Base-by-base conservation (phyloP, 2,329 filamentous ascomycete species). In the Dendryphion nanum region DNA sequence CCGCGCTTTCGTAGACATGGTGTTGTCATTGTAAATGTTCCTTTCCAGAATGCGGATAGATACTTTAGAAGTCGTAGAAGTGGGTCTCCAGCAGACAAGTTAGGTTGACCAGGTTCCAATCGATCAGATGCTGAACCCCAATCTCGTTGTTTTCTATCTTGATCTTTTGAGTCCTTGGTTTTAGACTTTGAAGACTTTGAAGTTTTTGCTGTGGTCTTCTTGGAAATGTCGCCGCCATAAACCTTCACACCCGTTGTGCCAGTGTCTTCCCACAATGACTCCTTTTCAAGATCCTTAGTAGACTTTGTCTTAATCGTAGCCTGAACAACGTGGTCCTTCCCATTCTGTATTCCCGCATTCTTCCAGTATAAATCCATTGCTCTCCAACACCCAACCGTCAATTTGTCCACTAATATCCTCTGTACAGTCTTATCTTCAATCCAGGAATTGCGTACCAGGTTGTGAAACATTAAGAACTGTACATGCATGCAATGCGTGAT, bases 401-500 rank as follows among this genome's bases (percentile, higher is more conserved):
- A 28, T 14, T 51, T 39, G 8, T 51, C 51, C 2, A 66, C 50
- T 35, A 67, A 41, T 6, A 48, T 53, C 37, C 45, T 55, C 43
- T 65, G 63, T 17, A 63, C 56, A 32, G 58, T 41, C 34, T 55
- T 48, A 38, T 67, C 62, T 33, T 63, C 55, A 5, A 64, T 50
- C 64, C 64, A 66, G 3, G 50, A 47, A 38, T 67, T 67, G 10
- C 64, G 81, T 12, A 93, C 67, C 0, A 87, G 79, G 58, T 97
- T 97, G 61, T 97, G 90, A 76, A 85, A 96, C 42, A 98, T 76
- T 13, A 98, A 71, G 36, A 82, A 79, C 60, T 94, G 83, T 2
- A 97, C 89, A 64, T 98, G 93, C 50, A 95, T 76, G 51, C 87
- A 86, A 64, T 98, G 93, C 1, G 89, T 89, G 3, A 82, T 76